Base-by-base conservation (phyloP, 2,329 filamentous ascomycete species). In the Davidsoniella australis region DNA sequence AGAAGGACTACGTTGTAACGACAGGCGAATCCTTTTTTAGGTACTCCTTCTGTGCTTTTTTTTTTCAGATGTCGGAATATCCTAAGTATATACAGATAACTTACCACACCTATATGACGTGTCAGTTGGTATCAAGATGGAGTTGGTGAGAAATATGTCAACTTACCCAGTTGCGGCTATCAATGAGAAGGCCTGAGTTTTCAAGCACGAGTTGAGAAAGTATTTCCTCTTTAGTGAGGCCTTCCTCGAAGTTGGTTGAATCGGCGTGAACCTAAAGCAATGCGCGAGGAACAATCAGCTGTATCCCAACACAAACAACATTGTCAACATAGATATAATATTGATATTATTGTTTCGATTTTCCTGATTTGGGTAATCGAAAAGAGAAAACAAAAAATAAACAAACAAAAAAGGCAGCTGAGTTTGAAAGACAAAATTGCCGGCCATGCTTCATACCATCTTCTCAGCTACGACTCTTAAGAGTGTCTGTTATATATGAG, bases 141-240 rank as follows among this genome's bases (percentile, higher is more conserved):
- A 23, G 5, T 33, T 33, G 17, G 12, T 10, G n/a, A 18, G 5
- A 23, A 14, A 38, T 7, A 16, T 38, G 26, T 6, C 20, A 55
- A 58, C 71, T 56, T 64, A 88, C 84, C 85, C 85, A 89, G 59
- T 89, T 88, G 46, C 78, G 71, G 61, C 89, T 84, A 5, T 72
- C 82, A 20, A 78, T 72, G 56, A 86, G 78, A 1, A 91, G 67
- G 1, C 77, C 76, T 54, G 75, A 70, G 0, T 81, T 78, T 59
- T 87, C 80, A 47, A 80, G 68, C 10, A 87, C 65, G 1, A 89
- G 76, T 58, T 88, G 83, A 54, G 74, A 70, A 56, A 88, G 88
- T 20, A 80, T 82, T 54, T 84, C 76, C 51, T 75, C 68, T 63
- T 88, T 89, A 48, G 71, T 76, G 53, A 85, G 63, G 55, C 75